These are phyloP conservation scores for Lolium multiflorum DNA, from an alignment of 176 grass and related monocot species.

Conservation along the genomic window DNA sequence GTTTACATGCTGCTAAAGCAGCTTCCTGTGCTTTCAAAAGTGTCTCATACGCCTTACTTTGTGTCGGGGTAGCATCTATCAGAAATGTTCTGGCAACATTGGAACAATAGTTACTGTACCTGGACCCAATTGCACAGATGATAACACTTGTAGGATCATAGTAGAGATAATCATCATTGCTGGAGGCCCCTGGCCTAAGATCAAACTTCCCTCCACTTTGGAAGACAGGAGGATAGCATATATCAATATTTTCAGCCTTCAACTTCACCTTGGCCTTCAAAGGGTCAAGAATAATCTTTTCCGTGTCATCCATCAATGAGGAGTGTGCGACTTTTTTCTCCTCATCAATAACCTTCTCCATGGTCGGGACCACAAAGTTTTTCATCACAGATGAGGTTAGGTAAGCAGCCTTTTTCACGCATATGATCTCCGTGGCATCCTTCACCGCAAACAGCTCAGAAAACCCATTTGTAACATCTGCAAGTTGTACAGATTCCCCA, in stretches of 20 bases:
- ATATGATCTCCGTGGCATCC: conserved; percentile 58
- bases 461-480: conserved; percentile 77
- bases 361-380: conserved; percentile 90
- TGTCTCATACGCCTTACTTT: conserved; percentile 82
- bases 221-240: conserved; percentile 95
- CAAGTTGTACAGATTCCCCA: conserved; percentile 55
- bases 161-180: conserved; percentile 83
- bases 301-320: conserved; percentile 84
- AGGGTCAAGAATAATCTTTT: conserved; percentile 85
- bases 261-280: conserved; percentile 85
- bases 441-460: conserved; percentile 72
- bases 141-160: conserved; percentile 94
- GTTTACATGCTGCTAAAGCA: conserved; percentile 60
- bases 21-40: conserved; percentile 95
- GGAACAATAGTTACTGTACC: conserved; percentile 89
- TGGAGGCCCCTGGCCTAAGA: conserved; percentile 78
- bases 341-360: conserved; percentile 87
- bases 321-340: conserved; percentile 89
- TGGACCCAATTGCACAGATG: conserved; percentile 83
- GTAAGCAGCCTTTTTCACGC: conserved; percentile 83
- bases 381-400: conserved; percentile 81
- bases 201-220: conserved; percentile 96
- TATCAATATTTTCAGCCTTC: conserved; percentile 90
- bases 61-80: conserved; percentile 69
- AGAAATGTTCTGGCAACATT: conserved; percentile 92